Evolutionary conservation across 257 asterid species (phyloP).

Genomic region (Solanum medicagineum): DNA sequence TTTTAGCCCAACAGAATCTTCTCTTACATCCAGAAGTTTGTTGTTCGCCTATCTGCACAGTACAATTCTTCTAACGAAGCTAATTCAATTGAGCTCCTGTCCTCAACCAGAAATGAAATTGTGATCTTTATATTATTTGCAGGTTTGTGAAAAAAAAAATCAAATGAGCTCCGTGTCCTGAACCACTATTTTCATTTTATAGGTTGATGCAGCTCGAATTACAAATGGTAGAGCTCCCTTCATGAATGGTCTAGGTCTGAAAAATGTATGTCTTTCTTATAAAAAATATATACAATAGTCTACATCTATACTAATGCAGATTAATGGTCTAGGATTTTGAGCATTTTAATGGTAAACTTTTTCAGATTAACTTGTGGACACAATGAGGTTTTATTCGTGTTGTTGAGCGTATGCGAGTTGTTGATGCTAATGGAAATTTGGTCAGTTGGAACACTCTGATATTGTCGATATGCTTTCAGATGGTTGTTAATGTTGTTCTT

Average conservation of each 20-base stretch:
- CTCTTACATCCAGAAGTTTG: background rate
- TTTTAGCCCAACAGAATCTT: no score
- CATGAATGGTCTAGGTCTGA: slow-evolving; percentile 89
- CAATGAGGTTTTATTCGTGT: slow-evolving; percentile 88
- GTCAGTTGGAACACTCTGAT: slow-evolving; percentile 22
- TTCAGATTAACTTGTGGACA: slow-evolving; percentile 71
- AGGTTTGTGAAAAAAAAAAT: background rate
- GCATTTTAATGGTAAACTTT: background rate
- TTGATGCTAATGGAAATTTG: slow-evolving; percentile 78
- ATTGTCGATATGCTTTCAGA: background rate
- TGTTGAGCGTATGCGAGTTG: slow-evolving; percentile 89
- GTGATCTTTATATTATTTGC: no score
- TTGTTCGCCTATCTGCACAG: background rate
- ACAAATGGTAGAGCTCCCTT: slow-evolving; percentile 98
- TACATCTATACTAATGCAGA: background rate
- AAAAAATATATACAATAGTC: background rate
- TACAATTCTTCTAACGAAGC: background rate
- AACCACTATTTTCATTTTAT: slow-evolving; percentile 2
- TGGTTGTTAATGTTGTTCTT: background rate
- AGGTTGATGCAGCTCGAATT: slow-evolving; percentile 98
- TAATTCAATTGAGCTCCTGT: no score
- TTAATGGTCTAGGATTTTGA: background rate
- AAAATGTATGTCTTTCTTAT: slow-evolving; percentile 39
- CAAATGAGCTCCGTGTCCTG: background rate
- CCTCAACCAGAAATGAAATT: no score